These are phyloP conservation scores for Pyrenophora teres DNA, from an alignment of 2,329 filamentous ascomycete genomes.

Conservation along the genomic window DNA sequence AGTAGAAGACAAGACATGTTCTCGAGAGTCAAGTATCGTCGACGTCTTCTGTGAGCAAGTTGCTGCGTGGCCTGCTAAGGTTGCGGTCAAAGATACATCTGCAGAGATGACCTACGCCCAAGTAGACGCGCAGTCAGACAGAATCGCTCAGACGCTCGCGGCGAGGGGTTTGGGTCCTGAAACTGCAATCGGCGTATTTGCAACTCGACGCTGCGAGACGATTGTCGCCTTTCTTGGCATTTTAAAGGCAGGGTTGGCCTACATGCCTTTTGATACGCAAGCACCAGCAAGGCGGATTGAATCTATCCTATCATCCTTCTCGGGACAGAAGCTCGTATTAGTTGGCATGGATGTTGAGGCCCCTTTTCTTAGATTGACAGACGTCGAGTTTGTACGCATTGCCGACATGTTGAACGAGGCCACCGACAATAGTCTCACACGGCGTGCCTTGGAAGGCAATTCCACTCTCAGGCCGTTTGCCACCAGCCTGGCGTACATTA, in stretches of 20 bases:
- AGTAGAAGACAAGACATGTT: too few species aligned
- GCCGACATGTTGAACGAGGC: constrained; percentile 39
- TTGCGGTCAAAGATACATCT: constrained; percentile 14
- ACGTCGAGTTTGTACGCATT: not conserved
- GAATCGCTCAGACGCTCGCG: constrained; percentile 5
- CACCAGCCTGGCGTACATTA: constrained; percentile 59
- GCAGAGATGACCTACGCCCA: constrained; percentile 13
- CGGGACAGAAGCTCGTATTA: constrained; percentile 40
- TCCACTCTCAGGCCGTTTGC: constrained; percentile 8
- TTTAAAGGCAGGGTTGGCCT: constrained; percentile 44
- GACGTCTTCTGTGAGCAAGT: constrained; percentile 8
- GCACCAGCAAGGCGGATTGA: constrained; percentile 37
- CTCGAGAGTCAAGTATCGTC: too few species aligned
- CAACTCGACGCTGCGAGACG: constrained; percentile 19
- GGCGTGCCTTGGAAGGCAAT: too few species aligned
- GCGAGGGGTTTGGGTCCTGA: not conserved
- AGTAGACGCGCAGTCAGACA: constrained; percentile 7
- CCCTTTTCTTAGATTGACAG: constrained; percentile 38
- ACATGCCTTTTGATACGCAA: constrained; percentile 35
- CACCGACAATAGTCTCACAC: constrained; percentile 19
- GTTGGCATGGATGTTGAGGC: too few species aligned
- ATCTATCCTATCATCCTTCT: constrained; percentile 48
- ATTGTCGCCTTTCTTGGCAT: constrained; percentile 47
- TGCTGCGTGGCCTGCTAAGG: not conserved
- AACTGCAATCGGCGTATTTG: constrained; percentile 21